Evolutionary conservation across 352 stramenopile genomes (phyloP).

Genomic region (Pythium plurisporium): DNA sequence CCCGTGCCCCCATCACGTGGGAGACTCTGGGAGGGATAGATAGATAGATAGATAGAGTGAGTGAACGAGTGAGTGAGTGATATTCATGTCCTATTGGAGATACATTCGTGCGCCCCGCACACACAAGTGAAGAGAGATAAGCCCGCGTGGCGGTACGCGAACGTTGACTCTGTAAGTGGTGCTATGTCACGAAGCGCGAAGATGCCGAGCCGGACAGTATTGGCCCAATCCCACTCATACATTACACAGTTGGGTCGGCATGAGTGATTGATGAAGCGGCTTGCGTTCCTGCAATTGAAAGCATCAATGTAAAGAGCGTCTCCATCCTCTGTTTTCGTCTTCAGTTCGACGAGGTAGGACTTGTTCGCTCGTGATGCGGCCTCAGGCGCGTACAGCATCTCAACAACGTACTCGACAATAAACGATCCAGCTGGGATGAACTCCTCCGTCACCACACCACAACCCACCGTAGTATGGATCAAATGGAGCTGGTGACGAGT

Average conservation of each 20-base stretch:
- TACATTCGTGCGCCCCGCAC: background rate
- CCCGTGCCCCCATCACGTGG: too few species aligned
- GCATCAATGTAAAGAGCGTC: conserved; percentile 1
- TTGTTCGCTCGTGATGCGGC: background rate
- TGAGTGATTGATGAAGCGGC: background rate
- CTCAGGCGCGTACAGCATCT: background rate
- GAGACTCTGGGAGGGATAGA: too few species aligned
- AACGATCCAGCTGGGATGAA: background rate
- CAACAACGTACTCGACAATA: background rate
- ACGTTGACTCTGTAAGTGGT: background rate
- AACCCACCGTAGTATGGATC: background rate
- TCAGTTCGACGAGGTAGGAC: background rate
- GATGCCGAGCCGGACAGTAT: background rate
- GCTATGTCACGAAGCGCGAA: background rate
- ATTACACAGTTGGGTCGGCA: background rate
- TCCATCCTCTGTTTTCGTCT: background rate
- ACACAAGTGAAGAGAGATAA: background rate
- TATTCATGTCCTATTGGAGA: background rate
- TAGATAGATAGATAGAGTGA: background rate
- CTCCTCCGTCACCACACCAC: background rate
- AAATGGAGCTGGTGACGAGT: background rate
- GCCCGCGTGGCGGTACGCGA: background rate
- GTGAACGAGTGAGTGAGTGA: background rate
- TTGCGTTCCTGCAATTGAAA: background rate
- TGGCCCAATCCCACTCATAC: conserved; percentile 2